A percentile compares a stretch with the other conserved stretches of the same genome.
phyloP scores from a whole-genome alignment of 768 basidiomycete species.

The Agaricus subrufescens region DNA sequence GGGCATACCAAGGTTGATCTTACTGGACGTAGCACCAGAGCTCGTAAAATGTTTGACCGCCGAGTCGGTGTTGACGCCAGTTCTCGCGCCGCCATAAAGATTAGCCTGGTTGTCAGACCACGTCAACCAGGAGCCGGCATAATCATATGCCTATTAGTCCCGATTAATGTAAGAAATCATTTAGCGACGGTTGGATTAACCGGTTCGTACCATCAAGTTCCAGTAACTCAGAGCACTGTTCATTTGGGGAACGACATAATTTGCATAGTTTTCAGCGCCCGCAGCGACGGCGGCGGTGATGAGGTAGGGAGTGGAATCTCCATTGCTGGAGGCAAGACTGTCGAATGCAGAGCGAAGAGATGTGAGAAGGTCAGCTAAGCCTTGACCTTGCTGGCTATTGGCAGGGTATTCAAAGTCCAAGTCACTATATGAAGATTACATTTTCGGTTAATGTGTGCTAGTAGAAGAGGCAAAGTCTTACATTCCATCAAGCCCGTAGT shows the following conservation, averaged over 20 bases:
- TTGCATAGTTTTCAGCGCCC: slow-evolving; percentile 53
- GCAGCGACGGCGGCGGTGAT: slow-evolving; percentile 62
- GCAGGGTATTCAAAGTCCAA: slow-evolving; percentile 79
- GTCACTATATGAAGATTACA: slow-evolving; percentile 35
- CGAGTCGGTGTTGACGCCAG: slow-evolving; percentile 61
- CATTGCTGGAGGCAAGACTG: slow-evolving; percentile 50
- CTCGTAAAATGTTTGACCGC: slow-evolving; percentile 59
- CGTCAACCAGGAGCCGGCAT: slow-evolving; percentile 75
- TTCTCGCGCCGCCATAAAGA: slow-evolving; percentile 60
- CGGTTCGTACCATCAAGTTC: slow-evolving; percentile 66
- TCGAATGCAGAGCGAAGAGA: slow-evolving; percentile 61
- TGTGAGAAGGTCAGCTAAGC: slow-evolving; percentile 61
- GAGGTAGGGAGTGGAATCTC: slow-evolving; percentile 55
- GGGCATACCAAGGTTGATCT: slow-evolving; percentile 75
- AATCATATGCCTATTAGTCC: slow-evolving; percentile 57
- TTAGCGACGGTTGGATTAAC: neutral
- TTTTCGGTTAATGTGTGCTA: neutral
- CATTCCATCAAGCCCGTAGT: slow-evolving; percentile 83
- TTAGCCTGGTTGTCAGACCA: slow-evolving; percentile 55
- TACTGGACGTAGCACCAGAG: slow-evolving; percentile 57
- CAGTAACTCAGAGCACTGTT: slow-evolving; percentile 64
- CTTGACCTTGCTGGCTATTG: slow-evolving; percentile 53
- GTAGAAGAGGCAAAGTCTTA: slow-evolving; percentile 22
- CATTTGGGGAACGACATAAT: slow-evolving; percentile 59
- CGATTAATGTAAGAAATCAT: neutral